Evolutionary conservation across 2,329 filamentous ascomycete species (phyloP).

Genomic region (Trichoderma sp.): DNA sequence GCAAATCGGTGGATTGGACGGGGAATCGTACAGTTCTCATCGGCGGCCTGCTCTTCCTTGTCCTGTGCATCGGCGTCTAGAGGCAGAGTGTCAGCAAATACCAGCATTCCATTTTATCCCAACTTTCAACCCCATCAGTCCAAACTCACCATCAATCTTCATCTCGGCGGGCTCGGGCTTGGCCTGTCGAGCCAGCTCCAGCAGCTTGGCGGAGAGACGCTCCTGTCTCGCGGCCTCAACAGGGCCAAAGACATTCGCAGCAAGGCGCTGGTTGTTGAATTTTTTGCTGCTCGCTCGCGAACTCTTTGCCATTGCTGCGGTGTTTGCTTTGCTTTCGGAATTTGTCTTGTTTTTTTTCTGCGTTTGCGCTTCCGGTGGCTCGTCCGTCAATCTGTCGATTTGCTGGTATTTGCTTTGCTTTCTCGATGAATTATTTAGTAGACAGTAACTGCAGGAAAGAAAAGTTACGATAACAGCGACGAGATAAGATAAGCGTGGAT

Average conservation of each 20-base stretch:
- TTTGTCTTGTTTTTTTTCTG: not conserved
- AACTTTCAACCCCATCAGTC: not conserved
- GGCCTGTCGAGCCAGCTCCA: conserved; percentile 77
- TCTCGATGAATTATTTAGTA: not conserved
- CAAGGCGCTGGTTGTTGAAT: conserved; percentile 79
- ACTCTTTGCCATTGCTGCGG: conserved; percentile 79
- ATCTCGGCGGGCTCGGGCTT: conserved; percentile 63
- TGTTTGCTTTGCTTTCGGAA: not conserved
- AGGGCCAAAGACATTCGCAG: conserved; percentile 81
- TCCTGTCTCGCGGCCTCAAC: conserved; percentile 77
- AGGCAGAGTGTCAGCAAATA: not conserved
- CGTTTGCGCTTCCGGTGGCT: not conserved
- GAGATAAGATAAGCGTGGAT: conserved; percentile 9
- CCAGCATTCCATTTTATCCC: no score
- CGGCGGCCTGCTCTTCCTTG: conserved; percentile 39
- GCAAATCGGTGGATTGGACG: not conserved
- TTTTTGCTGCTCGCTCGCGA: conserved; percentile 78
- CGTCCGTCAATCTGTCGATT: not conserved
- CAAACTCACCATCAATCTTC: conserved; percentile 49
- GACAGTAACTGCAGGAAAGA: conserved; percentile 33
- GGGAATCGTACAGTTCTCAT: conserved; percentile 34
- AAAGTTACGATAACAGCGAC: conserved; percentile 32
- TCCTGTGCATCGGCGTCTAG: conserved; percentile 36
- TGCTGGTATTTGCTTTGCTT: not conserved
- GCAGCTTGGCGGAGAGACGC: conserved; percentile 82